Conservation (phyloP, 768 basidiomycete species). For the Auricularia auricula-judae region DNA sequence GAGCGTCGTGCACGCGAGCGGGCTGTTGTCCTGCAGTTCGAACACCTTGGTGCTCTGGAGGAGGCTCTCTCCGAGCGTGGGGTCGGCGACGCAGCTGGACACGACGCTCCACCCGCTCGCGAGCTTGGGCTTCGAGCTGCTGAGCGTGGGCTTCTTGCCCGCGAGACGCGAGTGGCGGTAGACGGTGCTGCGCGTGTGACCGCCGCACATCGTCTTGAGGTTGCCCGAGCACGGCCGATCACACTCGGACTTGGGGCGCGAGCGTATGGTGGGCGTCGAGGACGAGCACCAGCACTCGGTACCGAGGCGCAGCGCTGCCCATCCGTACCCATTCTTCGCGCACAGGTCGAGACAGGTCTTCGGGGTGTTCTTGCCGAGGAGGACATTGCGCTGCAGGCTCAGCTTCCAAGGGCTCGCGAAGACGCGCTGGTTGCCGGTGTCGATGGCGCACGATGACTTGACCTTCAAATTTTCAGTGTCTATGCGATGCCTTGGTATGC, state of each 20-base stretch:
- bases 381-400: neutral
- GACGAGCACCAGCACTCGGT: neutral
- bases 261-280: neutral
- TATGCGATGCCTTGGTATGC: too few species aligned
- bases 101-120: neutral
- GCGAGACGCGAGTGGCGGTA: neutral
- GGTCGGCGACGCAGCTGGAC: neutral
- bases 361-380: neutral
- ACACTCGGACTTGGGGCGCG: neutral
- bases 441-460: neutral
- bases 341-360: neutral
- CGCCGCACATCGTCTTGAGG: neutral
- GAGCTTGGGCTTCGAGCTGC: neutral
- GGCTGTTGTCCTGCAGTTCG: neutral
- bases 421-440: neutral
- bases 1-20: constrained; percentile 1
- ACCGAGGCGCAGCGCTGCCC: neutral
- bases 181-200: neutral
- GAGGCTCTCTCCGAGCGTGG: neutral
- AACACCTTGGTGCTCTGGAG: neutral
- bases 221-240: neutral
- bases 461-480: neutral
- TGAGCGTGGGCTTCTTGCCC: neutral
- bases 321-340: neutral
- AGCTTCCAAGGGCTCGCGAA: neutral